Percentiles rank a stretch among this genome's conserved stretches.
phyloP scores from a whole-genome alignment of 495 filamentous ascomycete genomes.

The Aspergillus incahuasiensis region DNA sequence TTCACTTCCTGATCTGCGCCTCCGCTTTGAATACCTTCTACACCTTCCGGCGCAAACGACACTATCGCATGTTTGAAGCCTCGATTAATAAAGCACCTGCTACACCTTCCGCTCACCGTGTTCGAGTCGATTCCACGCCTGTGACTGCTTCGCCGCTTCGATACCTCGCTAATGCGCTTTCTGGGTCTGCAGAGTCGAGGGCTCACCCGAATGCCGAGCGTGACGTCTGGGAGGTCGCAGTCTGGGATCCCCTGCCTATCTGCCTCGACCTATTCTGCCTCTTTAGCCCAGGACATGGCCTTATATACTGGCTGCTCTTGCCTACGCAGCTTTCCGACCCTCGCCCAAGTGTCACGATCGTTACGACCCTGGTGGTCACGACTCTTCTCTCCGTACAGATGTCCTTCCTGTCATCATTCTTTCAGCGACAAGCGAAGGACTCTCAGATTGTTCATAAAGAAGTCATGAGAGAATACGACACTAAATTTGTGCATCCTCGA shows the following conservation, averaged over 20 bases:
- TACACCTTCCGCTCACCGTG: constrained; percentile 84
- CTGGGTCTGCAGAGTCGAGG: constrained; percentile 61
- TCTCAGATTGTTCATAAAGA: constrained; percentile 78
- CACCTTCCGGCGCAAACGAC: constrained; percentile 75
- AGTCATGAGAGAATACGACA: constrained; percentile 92
- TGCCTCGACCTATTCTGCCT: constrained; percentile 79
- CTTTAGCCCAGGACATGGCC: constrained; percentile 87
- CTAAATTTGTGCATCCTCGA: constrained; percentile 89
- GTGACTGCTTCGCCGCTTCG: constrained; percentile 72
- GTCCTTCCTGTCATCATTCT: constrained; percentile 60
- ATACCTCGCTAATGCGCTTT: constrained; percentile 64
- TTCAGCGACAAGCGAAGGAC: constrained; percentile 83
- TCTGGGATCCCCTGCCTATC: constrained; percentile 90
- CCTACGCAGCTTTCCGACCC: constrained; percentile 71
- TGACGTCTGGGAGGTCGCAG: constrained; percentile 91
- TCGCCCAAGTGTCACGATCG: constrained; percentile 75
- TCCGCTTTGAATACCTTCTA: constrained; percentile 73
- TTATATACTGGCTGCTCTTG: constrained; percentile 83
- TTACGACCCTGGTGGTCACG: constrained; percentile 70
- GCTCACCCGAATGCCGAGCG: constrained; percentile 77
- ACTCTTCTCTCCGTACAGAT: constrained; percentile 74
- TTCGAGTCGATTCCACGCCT: constrained; percentile 85
- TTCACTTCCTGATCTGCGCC: constrained; percentile 59
- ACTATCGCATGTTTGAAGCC: constrained; percentile 88
- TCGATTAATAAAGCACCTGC: constrained; percentile 66